A percentile compares a stretch with the other conserved stretches of the same genome.
Evolutionary conservation across 805 yeast genomes (phyloP).

Genomic region (Candida taoyuanica): DNA sequence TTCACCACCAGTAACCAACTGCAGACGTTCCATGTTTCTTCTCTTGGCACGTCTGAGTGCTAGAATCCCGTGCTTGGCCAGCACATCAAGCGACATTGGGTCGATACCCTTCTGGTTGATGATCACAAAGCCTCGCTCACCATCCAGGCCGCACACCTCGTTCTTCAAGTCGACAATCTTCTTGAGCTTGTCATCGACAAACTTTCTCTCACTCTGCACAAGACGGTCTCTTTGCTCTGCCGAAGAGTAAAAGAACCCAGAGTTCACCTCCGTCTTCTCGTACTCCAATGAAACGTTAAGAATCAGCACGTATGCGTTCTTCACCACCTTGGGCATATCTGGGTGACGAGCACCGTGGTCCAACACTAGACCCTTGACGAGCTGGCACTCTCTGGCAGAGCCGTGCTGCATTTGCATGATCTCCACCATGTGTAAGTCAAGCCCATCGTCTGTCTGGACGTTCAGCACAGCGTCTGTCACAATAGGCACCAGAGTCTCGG

Average conservation of each 20-base stretch:
- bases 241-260: conserved; percentile 88
- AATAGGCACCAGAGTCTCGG: conserved; percentile 83
- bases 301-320: conserved; percentile 79
- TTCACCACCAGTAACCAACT: conserved; percentile 93
- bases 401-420: conserved; percentile 98
- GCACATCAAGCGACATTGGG: conserved; percentile 92
- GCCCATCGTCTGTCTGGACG: conserved; percentile 51
- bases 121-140: conserved; percentile 78
- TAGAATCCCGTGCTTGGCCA: conserved; percentile 87
- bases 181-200: conserved; percentile 88
- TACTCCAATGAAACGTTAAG: conserved; percentile 93
- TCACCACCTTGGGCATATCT: conserved; percentile 90
- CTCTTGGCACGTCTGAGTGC: conserved; percentile 98
- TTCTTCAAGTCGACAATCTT: conserved; percentile 92
- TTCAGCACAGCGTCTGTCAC: conserved; percentile 94
- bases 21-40: conserved; percentile 98
- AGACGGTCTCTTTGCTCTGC: conserved; percentile 96
- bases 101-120: conserved; percentile 98
- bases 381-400: conserved; percentile 74
- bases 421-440: conserved; percentile 96
- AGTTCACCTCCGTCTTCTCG: conserved; percentile 96
- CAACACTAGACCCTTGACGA: conserved; percentile 84
- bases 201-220: conserved; percentile 88
- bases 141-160: conserved; percentile 76
- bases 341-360: conserved; percentile 99